phyloP scores from a whole-genome alignment of 495 filamentous ascomycete genomes.

The Hamigera avellanea region DNA sequence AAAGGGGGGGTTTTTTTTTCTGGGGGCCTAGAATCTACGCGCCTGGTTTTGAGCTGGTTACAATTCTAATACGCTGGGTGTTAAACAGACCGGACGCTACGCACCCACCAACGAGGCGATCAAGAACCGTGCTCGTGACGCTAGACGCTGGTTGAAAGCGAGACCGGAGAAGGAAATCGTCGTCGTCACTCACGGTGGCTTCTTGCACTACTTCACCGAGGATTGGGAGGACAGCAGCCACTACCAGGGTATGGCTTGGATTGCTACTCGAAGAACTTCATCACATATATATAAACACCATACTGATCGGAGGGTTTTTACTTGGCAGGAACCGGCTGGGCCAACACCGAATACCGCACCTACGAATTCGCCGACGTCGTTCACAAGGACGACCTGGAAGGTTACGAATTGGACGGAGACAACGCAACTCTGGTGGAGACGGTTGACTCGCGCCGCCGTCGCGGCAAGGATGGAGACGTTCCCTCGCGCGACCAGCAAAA shows the following conservation, averaged over 20 bases:
- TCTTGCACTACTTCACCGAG: slow-evolving; percentile 69
- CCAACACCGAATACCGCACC: slow-evolving; percentile 69
- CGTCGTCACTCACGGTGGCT: slow-evolving; percentile 63
- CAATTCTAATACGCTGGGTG: too few species aligned
- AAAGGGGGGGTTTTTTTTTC: too few species aligned
- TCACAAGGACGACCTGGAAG: slow-evolving; percentile 28
- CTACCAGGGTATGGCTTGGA: slow-evolving; percentile 40
- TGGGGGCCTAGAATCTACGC: too few species aligned
- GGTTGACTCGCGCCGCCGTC: slow-evolving; percentile 45
- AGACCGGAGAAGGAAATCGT: slow-evolving; percentile 49
- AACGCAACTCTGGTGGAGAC: slow-evolving; percentile 53
- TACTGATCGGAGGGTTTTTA: not conserved
- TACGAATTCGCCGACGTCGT: slow-evolving; percentile 51
- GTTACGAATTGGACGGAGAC: slow-evolving; percentile 32
- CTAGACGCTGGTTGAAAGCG: slow-evolving; percentile 56
- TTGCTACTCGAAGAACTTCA: too few species aligned
- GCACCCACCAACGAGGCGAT: slow-evolving; percentile 46
- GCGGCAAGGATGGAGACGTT: slow-evolving; percentile 32
- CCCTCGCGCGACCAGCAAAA: slow-evolving; percentile 27
- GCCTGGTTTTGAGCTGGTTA: too few species aligned
- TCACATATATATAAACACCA: not conserved
- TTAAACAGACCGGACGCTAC: slow-evolving; percentile 37
- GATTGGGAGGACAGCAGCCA: slow-evolving; percentile 60
- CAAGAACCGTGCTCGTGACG: slow-evolving; percentile 47
- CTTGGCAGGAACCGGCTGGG: slow-evolving; percentile 64